A percentile compares a stretch with the other conserved stretches of the same genome.
Evolutionary conservation across 2,329 filamentous ascomycete genomes (phyloP).

Genomic region (Ploettnerulaceae sp.): DNA sequence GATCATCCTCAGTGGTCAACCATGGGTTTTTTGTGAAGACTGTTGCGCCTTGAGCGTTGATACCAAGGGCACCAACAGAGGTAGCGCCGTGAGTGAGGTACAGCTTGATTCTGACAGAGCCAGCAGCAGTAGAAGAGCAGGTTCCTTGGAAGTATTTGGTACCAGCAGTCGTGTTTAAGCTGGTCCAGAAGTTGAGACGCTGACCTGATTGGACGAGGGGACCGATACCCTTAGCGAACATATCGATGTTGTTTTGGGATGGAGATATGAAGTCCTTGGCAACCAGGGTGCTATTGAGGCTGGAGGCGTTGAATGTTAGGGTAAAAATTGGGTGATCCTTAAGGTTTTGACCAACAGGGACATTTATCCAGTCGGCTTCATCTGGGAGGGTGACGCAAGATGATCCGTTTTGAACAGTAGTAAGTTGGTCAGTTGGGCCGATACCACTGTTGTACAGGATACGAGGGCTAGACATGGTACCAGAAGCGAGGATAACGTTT

Average conservation of each 20-base stretch:
- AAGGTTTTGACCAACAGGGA: conserved; percentile 54
- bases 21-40: conserved; percentile 41
- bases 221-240: conserved; percentile 37
- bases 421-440: conserved; percentile 36
- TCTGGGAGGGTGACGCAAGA: conserved; percentile 38
- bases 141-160: conserved; percentile 42
- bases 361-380: conserved; percentile 48
- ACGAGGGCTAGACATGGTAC: conserved; percentile 25
- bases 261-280: conserved; percentile 39
- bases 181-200: conserved; percentile 46
- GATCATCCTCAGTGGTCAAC: conserved; percentile 55
- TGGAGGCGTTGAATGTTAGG: conserved; percentile 22
- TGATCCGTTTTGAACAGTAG: conserved; percentile 24
- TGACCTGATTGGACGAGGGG: conserved; percentile 39
- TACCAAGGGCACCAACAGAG: conserved; percentile 42
- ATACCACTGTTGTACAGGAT: conserved; percentile 32
- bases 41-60: conserved; percentile 39
- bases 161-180: conserved; percentile 39
- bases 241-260: conserved; percentile 38
- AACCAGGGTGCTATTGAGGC: conserved; percentile 6
- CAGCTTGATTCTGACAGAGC: conserved; percentile 43
- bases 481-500: conserved; percentile 24
- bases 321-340: conserved; percentile 50
- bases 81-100: conserved; percentile 48
- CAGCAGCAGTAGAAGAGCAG: conserved; percentile 36